Conservation (phyloP, 257 asterid genomes). For the Nicotiana undulata region DNA sequence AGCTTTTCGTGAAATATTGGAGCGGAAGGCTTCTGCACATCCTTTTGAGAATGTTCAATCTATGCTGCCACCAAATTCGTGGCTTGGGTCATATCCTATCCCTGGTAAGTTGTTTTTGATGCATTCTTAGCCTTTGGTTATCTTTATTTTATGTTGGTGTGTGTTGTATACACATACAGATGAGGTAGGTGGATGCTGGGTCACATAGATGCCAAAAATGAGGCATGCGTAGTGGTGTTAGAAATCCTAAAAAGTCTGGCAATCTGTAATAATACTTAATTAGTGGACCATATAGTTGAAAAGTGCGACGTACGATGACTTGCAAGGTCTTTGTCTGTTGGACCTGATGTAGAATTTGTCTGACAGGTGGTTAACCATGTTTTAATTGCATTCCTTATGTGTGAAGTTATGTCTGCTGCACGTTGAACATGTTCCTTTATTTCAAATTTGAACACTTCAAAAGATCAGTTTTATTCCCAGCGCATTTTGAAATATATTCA, state of each 20-base stretch:
- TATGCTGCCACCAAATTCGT: slow-evolving; percentile 70
- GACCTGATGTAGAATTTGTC: background rate
- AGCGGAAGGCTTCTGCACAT: slow-evolving; percentile 83
- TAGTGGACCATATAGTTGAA: slow-evolving; percentile 3
- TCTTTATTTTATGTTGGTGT: background rate
- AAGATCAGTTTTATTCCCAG: too few relatives aligned
- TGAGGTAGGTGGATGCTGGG: background rate
- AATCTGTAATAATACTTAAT: background rate
- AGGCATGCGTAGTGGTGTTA: background rate
- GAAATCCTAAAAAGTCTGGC: background rate
- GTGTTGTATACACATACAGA: background rate
- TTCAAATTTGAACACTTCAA: background rate
- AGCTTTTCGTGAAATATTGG: slow-evolving; percentile 94
- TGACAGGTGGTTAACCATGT: background rate
- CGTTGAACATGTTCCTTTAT: background rate
- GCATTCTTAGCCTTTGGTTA: background rate
- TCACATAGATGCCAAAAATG: background rate
- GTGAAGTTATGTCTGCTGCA: background rate
- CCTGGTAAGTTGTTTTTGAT: slow-evolving; percentile 50
- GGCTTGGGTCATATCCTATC: slow-evolving; percentile 79
- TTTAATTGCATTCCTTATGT: background rate
- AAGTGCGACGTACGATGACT: background rate
- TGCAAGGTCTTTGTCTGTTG: background rate
- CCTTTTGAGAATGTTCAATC: slow-evolving; percentile 91
- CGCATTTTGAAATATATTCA: too few relatives aligned